Percentiles rank a stretch among this genome's conserved stretches.
Conservation (phyloP, 2,329 filamentous ascomycete species). For the Scedosporium minutisporum region DNA sequence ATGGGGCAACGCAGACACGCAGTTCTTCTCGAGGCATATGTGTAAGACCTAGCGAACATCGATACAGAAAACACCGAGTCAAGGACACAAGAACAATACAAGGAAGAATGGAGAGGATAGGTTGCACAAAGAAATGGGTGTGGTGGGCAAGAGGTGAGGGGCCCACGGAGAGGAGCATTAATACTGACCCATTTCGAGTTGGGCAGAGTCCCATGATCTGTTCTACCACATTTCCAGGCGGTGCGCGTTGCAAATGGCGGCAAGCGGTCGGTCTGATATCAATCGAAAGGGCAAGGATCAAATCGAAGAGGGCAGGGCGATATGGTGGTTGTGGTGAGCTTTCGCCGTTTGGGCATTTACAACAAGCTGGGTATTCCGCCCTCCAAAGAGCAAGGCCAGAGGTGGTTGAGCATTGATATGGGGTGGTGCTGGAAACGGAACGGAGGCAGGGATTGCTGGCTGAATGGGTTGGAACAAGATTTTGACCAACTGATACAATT, state of each 20-base stretch:
- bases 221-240: conserved; percentile 13
- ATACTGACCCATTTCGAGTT: conserved; percentile 26
- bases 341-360: neutral
- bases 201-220: conserved; percentile 23
- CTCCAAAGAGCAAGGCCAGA: neutral
- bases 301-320: neutral
- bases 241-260: conserved; percentile 4
- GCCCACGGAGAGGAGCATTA: conserved; percentile 3
- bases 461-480: neutral
- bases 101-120: conserved; percentile 8
- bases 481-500: neutral
- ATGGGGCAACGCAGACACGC: neutral
- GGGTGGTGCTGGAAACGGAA: neutral
- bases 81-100: neutral
- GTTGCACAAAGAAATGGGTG: neutral
- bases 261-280: conserved; percentile 1
- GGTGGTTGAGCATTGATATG: neutral
- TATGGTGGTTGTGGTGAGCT: neutral
- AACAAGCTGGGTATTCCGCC: neutral
- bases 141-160: conserved; percentile 5
- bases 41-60: neutral
- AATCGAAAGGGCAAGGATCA: neutral
- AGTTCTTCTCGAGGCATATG: neutral
- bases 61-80: neutral
- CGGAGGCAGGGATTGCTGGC: neutral